These are phyloP conservation scores for Monosporascus sp. DNA, from an alignment of 2,329 filamentous ascomycete genomes.

Conservation along the genomic window DNA sequence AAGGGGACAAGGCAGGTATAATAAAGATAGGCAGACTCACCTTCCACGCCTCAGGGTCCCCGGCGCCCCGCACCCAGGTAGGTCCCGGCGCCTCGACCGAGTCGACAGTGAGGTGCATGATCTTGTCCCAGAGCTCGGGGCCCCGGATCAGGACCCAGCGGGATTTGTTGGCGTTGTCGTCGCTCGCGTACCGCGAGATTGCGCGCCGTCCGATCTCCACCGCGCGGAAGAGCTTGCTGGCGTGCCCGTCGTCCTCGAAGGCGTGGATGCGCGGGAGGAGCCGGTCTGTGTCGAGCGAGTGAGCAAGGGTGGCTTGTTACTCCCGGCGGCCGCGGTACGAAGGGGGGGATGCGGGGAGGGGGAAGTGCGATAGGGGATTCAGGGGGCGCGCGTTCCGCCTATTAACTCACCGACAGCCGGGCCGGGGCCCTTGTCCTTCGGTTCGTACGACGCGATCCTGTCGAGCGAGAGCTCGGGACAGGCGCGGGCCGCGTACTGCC, in stretches of 20 bases:
- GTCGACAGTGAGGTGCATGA: constrained; percentile 59
- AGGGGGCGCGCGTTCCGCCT: too few species aligned
- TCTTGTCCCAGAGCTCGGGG: constrained; percentile 53
- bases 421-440: constrained; percentile 34
- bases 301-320: not conserved
- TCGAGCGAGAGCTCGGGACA: constrained; percentile 55
- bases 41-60: constrained; percentile 63
- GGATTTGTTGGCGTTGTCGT: constrained; percentile 21
- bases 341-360: too few species aligned
- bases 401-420: constrained; percentile 37
- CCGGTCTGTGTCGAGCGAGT: constrained; percentile 21
- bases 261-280: constrained; percentile 42
- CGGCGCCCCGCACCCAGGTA: constrained; percentile 57
- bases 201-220: constrained; percentile 57
- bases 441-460: constrained; percentile 55
- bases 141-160: constrained; percentile 49
- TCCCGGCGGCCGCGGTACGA: not conserved
- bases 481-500: constrained; percentile 66
- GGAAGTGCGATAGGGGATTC: too few species aligned
- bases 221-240: constrained; percentile 68
- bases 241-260: constrained; percentile 73
- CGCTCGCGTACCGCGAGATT: constrained; percentile 35
- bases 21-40: constrained; percentile 16
- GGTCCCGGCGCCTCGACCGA: constrained; percentile 48
- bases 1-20: not conserved